Conservation (phyloP, 1,284 basidiomycete genomes). For the Apiotrichum mycotoxinovorans region DNA sequence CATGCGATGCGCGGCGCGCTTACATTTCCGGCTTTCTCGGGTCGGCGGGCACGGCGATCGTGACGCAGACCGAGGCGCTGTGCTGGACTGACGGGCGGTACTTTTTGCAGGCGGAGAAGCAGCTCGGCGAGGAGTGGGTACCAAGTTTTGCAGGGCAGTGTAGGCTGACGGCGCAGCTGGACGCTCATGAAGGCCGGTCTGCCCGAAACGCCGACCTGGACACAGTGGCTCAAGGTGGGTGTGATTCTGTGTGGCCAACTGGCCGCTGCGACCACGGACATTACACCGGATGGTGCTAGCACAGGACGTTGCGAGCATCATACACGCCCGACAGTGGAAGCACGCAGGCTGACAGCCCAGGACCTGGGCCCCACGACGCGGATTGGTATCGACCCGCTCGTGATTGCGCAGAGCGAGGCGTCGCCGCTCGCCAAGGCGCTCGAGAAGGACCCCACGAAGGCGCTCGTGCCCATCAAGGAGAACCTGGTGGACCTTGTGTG, state of each 20-base stretch:
- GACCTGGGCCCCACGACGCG: constrained; percentile 61
- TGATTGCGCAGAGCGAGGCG: constrained; percentile 63
- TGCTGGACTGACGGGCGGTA: constrained; percentile 83
- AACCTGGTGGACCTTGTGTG: constrained; percentile 85
- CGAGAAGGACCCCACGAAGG: constrained; percentile 48
- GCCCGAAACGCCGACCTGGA: constrained; percentile 84
- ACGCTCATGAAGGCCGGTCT: constrained; percentile 86
- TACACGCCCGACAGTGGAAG: too few species aligned
- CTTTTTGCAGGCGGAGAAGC: constrained; percentile 84
- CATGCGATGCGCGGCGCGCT: constrained; percentile 75
- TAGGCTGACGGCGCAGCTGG: constrained; percentile 65
- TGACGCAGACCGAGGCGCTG: constrained; percentile 65
- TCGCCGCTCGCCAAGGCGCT: constrained; percentile 36
- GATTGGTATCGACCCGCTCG: constrained; percentile 76
- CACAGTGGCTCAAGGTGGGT: constrained; percentile 68
- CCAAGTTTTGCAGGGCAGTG: too few species aligned
- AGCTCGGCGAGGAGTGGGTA: constrained; percentile 68
- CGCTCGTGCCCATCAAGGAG: constrained; percentile 60
- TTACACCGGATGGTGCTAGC: too few species aligned
- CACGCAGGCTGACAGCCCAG: constrained; percentile 47
- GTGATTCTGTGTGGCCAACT: not conserved
- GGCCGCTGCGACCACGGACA: too few species aligned
- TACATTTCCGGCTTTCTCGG: constrained; percentile 92
- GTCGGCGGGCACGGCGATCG: constrained; percentile 80
- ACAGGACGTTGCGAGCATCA: too few species aligned